These are phyloP conservation scores for Dactylonectria estremocensis DNA, from an alignment of 2,329 filamentous ascomycete species.

Conservation along the genomic window DNA sequence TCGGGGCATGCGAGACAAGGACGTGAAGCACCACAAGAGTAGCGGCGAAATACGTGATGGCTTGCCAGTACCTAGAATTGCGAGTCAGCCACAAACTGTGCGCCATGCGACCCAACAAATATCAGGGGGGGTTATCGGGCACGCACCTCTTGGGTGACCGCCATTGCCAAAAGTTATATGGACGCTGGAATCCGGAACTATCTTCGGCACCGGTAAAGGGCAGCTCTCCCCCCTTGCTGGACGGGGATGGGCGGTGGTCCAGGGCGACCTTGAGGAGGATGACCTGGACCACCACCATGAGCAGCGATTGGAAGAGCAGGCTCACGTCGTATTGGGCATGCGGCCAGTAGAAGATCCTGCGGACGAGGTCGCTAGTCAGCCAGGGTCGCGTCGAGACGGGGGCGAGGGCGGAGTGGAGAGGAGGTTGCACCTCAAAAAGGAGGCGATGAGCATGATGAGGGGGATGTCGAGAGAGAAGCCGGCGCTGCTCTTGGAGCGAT, in stretches of 20 bases:
- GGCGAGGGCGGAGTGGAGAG: conserved; percentile 1
- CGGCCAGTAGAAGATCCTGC: conserved; percentile 79
- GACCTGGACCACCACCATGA: conserved; percentile 76
- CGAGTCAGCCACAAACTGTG: conserved; percentile 21
- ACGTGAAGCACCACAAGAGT: conserved; percentile 75
- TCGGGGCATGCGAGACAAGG: conserved; percentile 71
- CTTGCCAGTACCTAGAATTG: conserved; percentile 79
- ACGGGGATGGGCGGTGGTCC: conserved; percentile 74
- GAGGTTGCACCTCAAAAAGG: conserved; percentile 70
- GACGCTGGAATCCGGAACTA: conserved; percentile 64
- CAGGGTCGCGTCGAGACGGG: conserved; percentile 10
- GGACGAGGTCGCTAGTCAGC: conserved; percentile 41
- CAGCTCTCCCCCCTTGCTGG: conserved; percentile 72
- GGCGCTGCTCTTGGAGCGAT: conserved; percentile 74
- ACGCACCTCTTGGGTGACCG: conserved; percentile 76
- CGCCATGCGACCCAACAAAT: background rate
- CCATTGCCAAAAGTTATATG: conserved; percentile 90
- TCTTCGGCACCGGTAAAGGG: conserved; percentile 73
- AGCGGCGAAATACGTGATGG: conserved; percentile 77
- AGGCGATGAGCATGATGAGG: conserved; percentile 80
- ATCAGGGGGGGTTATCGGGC: background rate
- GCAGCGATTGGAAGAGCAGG: conserved; percentile 74
- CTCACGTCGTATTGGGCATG: conserved; percentile 76
- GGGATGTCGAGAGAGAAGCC: conserved; percentile 81
- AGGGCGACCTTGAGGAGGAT: conserved; percentile 78